Conservation (phyloP, 1,284 basidiomycete species). For the Malassezia brasiliensis region DNA sequence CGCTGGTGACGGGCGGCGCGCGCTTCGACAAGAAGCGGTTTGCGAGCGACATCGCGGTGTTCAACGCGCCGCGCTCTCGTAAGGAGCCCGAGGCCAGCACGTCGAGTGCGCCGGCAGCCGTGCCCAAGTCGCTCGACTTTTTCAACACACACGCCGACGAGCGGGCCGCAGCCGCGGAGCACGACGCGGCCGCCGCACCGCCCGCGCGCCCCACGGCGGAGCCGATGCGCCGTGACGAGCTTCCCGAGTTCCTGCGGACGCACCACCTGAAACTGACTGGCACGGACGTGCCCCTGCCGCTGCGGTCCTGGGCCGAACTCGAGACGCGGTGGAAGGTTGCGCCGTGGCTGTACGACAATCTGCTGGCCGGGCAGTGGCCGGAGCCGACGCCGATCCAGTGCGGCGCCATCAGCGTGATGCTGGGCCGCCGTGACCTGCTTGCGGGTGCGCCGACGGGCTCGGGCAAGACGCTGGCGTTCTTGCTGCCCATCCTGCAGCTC, state of each 20-base stretch:
- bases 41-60: slow-evolving; percentile 62
- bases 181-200: not conserved
- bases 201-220: not conserved
- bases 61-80: slow-evolving; percentile 45
- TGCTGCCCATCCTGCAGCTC: slow-evolving; percentile 36
- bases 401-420: slow-evolving; percentile 47
- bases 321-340: slow-evolving; percentile 24
- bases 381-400: slow-evolving; percentile 48
- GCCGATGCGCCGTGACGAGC: slow-evolving; percentile 29
- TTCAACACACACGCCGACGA: slow-evolving; percentile 23
- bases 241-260: slow-evolving; percentile 28
- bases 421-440: slow-evolving; percentile 36
- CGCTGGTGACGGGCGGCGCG: slow-evolving; percentile 33
- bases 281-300: slow-evolving; percentile 48
- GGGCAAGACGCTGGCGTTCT: slow-evolving; percentile 44
- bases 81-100: slow-evolving; percentile 1
- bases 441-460: slow-evolving; percentile 43
- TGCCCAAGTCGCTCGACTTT: slow-evolving; percentile 34
- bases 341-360: slow-evolving; percentile 29
- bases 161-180: slow-evolving; percentile 7
- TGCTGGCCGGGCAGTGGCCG: slow-evolving; percentile 28
- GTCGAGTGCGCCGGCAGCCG: slow-evolving; percentile 16
- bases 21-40: slow-evolving; percentile 69
- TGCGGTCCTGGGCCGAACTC: slow-evolving; percentile 44
- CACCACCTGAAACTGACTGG: slow-evolving; percentile 48